These are phyloP conservation scores for Penicillium coffeae DNA, from an alignment of 495 filamentous ascomycete genomes.

Conservation along the genomic window DNA sequence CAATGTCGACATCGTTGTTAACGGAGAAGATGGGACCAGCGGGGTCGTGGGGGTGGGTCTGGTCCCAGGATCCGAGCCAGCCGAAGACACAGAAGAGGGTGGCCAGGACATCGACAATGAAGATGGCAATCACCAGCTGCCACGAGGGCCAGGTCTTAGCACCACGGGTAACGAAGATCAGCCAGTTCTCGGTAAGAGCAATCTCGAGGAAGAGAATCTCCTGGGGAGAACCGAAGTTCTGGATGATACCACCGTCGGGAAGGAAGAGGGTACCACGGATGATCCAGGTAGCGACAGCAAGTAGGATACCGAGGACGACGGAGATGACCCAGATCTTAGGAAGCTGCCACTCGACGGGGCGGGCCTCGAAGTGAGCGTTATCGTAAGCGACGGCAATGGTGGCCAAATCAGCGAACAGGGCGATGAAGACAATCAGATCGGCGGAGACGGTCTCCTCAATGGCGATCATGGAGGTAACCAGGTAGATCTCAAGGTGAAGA, in stretches of 20 bases:
- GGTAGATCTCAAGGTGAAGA: constrained; percentile 71
- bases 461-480: constrained; percentile 75
- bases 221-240: constrained; percentile 69
- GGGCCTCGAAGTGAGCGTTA: constrained; percentile 68
- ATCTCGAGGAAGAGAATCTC: constrained; percentile 72
- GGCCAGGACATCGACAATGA: constrained; percentile 64
- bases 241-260: constrained; percentile 65
- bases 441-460: constrained; percentile 66
- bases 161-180: constrained; percentile 76
- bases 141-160: constrained; percentile 67
- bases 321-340: constrained; percentile 78
- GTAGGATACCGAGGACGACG: constrained; percentile 60
- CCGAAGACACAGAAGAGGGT: constrained; percentile 73
- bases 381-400: constrained; percentile 76
- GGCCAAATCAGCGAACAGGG: constrained; percentile 72
- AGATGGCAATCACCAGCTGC: constrained; percentile 69
- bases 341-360: constrained; percentile 73
- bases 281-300: constrained; percentile 66
- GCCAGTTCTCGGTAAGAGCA: constrained; percentile 73
- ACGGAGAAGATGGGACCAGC: constrained; percentile 40
- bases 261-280: constrained; percentile 64
- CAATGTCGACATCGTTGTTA: constrained; percentile 65
- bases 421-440: constrained; percentile 72
- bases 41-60: constrained; percentile 43
- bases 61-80: constrained; percentile 52